A percentile compares a stretch with the other conserved stretches of the same genome.
Evolutionary conservation across 208 protist species (phyloP).

Genomic region (Trypanosoma scelopori): DNA sequence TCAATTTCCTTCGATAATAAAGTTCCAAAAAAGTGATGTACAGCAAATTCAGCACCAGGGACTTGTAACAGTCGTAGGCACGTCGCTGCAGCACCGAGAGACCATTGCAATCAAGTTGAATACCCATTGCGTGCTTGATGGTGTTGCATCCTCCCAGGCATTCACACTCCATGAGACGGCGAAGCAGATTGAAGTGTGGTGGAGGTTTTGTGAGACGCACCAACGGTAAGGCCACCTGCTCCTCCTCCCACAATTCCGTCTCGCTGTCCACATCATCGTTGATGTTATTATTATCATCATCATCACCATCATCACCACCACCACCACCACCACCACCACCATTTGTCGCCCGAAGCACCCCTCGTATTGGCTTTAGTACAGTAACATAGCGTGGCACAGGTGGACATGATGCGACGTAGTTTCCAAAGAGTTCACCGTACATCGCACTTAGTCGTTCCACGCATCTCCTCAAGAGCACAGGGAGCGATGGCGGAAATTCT

Average conservation of each 20-base stretch:
- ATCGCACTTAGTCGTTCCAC: constrained; percentile 27
- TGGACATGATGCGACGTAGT: constrained; percentile 36
- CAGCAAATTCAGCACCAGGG: constrained; percentile 59
- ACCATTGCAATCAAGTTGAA: constrained; percentile 66
- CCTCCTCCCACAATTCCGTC: constrained; percentile 61
- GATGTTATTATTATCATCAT: constrained; percentile 11
- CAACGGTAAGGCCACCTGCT: constrained; percentile 54
- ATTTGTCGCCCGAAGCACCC: constrained; percentile 17
- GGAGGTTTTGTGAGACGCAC: constrained; percentile 35
- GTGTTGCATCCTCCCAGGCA: constrained; percentile 39
- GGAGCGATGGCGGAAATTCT: constrained; percentile 23
- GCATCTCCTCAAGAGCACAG: constrained; percentile 33
- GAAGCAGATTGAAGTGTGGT: constrained; percentile 63
- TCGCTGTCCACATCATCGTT: constrained; percentile 48
- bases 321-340: constrained; percentile 14
- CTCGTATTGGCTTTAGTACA: constrained; percentile 30
- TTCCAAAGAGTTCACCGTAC: constrained; percentile 58
- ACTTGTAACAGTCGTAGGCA: constrained; percentile 76
- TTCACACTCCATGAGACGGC: constrained; percentile 67
- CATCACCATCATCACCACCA: too few relatives aligned
- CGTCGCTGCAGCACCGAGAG: constrained; percentile 71
- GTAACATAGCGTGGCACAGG: constrained; percentile 27
- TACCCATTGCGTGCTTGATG: constrained; percentile 39
- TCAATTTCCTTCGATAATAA: constrained; percentile 42
- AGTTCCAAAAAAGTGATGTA: constrained; percentile 81